A percentile compares a stretch with the other conserved stretches of the same genome.
Conservation (phyloP, 2,329 filamentous ascomycete species). For the Ceratocystis huliohia region DNA sequence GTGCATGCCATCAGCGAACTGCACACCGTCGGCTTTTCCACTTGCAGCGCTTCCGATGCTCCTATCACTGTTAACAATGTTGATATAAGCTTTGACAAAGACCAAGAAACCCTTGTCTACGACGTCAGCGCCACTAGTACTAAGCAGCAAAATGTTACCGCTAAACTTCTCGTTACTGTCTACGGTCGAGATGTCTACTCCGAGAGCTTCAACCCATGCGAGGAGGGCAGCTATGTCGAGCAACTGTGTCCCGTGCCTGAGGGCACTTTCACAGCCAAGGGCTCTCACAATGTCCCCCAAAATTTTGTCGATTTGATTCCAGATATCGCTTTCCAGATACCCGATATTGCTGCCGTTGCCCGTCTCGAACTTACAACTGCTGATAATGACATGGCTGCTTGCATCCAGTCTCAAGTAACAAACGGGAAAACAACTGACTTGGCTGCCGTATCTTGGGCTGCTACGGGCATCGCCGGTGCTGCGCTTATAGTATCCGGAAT, state of each 20-base stretch:
- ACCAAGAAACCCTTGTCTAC: conserved; percentile 61
- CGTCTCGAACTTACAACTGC: conserved; percentile 59
- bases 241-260: conserved; percentile 76
- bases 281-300: conserved; percentile 57
- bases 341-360: conserved; percentile 78
- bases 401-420: conserved; percentile 65
- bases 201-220: conserved; percentile 74
- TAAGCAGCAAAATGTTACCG: conserved; percentile 66
- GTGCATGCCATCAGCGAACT: conserved; percentile 59
- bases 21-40: conserved; percentile 65
- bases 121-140: conserved; percentile 67
- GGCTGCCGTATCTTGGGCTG: conserved; percentile 67
- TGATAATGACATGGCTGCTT: conserved; percentile 53
- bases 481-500: conserved; percentile 63
- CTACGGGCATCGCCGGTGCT: conserved; percentile 72
- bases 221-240: conserved; percentile 43
- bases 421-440: conserved; percentile 77
- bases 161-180: conserved; percentile 61
- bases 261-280: conserved; percentile 60
- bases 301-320: conserved; percentile 66
- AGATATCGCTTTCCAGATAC: conserved; percentile 75
- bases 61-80: conserved; percentile 59
- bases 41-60: conserved; percentile 42
- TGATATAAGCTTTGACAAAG: conserved; percentile 66
- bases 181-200: conserved; percentile 74